Base-by-base conservation (phyloP, 2,329 filamentous ascomycete genomes). In the Penicillium brevicompactum region DNA sequence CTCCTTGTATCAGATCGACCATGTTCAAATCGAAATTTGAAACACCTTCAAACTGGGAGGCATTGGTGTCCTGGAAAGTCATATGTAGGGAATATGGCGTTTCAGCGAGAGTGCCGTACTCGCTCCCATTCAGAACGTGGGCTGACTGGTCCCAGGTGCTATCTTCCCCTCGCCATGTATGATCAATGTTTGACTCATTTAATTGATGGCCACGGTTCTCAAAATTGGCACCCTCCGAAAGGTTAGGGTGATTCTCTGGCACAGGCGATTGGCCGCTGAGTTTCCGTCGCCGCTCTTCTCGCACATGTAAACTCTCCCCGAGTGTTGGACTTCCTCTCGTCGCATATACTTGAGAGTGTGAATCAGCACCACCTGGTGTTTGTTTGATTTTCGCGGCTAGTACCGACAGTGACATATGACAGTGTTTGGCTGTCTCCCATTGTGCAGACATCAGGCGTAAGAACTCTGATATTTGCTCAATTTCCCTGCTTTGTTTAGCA, bases 361-460 rank as follows among this genome's bases (percentile, higher is more conserved):
- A 16, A 14, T 48, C 14, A 0, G 49, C 40, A 10, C 49, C 18
- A 13, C 21, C 40, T 14, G 44, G 49, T 14, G 51, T 46, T 31
- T 64, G 59, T 34, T 64, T 65, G 21, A 76, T 72, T 48, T 73
- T 74, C 1, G 59, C 55, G 2, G 71, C 64, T 16, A 76, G 53
- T 2, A 74, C 53, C 4, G 66, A 65, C 16, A 76, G 58, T 2
- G 73, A 72, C 7, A 67, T 70, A 38, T 74, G 70, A 49, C 74
- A 76, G 38, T 75, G 73, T 47, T 67, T 71, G 7, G 74, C 74
- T 0, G 73, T 74, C 51, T 75, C 74, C 74, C 74, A 76, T 55
- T 73, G 69, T 13, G 48, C 40, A 51, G 70, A 73, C 73, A 76
- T 76, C 16, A 59, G 60, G 7, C 63, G 62, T 9, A 76, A 59